Base-by-base conservation (phyloP, 805 yeast species). In the Ogataea methanolica region DNA sequence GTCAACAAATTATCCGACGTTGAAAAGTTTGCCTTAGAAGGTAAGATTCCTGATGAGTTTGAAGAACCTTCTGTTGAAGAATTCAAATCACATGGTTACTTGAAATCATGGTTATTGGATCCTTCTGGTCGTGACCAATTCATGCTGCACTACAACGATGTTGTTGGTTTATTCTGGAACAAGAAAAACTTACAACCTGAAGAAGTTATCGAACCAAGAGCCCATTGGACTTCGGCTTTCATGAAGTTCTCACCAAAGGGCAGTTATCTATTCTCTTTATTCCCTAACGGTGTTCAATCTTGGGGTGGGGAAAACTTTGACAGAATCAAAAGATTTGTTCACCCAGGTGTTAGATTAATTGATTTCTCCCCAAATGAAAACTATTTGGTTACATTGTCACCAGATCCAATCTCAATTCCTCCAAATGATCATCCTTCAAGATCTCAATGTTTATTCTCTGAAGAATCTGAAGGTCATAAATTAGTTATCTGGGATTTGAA, bases 231-330 rank as follows among this genome's bases (percentile, higher is more conserved):
- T 48, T 83, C 89, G 50, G 83, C 88, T 52, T 90, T 84, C 59
- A 87, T 89, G 59, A 83, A 83, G 65, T 92, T 90, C 74, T 89
- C 98, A 43, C 96, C 97, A 63, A 83, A 82, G 70, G 99, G 99
- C 68, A 82, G 92, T 12, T 91, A 82, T 63, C 69, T 92, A 54
- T 81, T 88, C 58, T 84, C 97, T 1, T 76, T 90, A 59, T 97
- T 92, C 70, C 89, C 89, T 44, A 96, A 88, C 70, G 98, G 98
- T 75, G 82, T 90, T 48, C 95, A 89, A 66, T 79, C 92, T 26
- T 94, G 97, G 96, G 99, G 98, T 64, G 97, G 98, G 52, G 78
- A 79, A 46, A 74, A 79, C 42, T 89, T 89, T 63, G 80, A 77
- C 53, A 78, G 86, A 59, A 73, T 89, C 58, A 80, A 77, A 59